These are phyloP conservation scores for Chamaecyparis obtusa DNA, from an alignment of 75 land plant species.

Conservation along the genomic window DNA sequence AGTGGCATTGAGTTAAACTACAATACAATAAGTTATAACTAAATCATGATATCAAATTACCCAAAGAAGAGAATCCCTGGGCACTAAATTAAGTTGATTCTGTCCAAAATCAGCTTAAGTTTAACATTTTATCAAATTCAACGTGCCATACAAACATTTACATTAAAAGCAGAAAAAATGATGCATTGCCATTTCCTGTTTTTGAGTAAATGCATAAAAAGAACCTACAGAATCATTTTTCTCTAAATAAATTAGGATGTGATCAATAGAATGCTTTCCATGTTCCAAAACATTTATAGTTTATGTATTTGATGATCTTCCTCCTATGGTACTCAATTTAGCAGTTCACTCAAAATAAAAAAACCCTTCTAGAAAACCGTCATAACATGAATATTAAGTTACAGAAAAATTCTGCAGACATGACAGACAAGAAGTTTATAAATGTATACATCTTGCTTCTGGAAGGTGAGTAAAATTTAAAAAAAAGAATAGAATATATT, in stretches of 20 bases:
- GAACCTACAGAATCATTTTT: background rate
- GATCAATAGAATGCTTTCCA: background rate
- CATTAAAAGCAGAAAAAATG: background rate
- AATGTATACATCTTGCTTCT: background rate
- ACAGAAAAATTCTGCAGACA: background rate
- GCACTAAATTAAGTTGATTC: background rate
- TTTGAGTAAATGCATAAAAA: background rate
- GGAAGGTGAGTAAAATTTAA: background rate
- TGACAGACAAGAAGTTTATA: background rate
- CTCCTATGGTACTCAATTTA: background rate
- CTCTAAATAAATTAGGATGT: background rate
- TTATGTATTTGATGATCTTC: background rate
- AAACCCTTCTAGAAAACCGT: background rate
- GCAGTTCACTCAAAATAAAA: background rate
- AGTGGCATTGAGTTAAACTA: background rate
- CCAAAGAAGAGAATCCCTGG: background rate
- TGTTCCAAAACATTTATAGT: background rate
- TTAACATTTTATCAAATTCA: background rate
- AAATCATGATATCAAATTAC: background rate
- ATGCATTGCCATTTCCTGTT: background rate
- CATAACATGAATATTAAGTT: background rate
- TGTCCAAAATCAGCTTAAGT: background rate
- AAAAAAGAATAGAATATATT: background rate
- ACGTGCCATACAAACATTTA: background rate
- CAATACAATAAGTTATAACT: background rate